Evolutionary conservation across 345 rosid genomes (phyloP), one percentile per base, ranked within the genome.

Genomic region (Eucalyptus pumila): DNA sequence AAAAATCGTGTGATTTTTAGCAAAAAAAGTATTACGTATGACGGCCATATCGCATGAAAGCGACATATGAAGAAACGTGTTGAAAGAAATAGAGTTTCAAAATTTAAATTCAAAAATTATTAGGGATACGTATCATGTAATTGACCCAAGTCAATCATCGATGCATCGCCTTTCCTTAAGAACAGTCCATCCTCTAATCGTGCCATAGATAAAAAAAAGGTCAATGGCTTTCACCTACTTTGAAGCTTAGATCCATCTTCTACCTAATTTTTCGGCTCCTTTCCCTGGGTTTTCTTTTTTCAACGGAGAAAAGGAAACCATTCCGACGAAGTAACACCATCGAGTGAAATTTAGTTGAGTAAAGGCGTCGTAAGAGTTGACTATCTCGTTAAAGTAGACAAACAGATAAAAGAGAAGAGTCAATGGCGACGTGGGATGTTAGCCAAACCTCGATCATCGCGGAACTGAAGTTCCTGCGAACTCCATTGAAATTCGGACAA

Each of bases 1-100:
- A 21, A 19, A 11, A 37, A 76, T 3, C 0, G 4, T 6, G 1
- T 3, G 5, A 17, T 5, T 13, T 69, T 26, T 5, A 17, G 1
- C 0, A 69, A 69, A 34, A 2, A 69, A 69, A 17, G 2, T 5
- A 19, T 40, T 40, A 6, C 9, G 0, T 76, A 3, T 11, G 9
- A 40, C 1, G 3, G 2, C 6, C 2, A 11, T 10, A 76, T 76
- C 5, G 2, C 3, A 2, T 37, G 15, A 76, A 2, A 5, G 3
- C 0, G 19, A 65, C 1, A 15, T 1, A 2, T 34, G 4, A 72
- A 76, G 2, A 19, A 10, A 2, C 5, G 4, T 3, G 1, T 76
- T 0, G 2, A 15, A 19, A 72, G 23, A 10, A 37, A 37, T 37
- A 5, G 0, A 72, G 2, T 72, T 37, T 6, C 8, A 6, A 6